Conservation (phyloP, 2,329 filamentous ascomycete genomes). For the Fusarium sp. region DNA sequence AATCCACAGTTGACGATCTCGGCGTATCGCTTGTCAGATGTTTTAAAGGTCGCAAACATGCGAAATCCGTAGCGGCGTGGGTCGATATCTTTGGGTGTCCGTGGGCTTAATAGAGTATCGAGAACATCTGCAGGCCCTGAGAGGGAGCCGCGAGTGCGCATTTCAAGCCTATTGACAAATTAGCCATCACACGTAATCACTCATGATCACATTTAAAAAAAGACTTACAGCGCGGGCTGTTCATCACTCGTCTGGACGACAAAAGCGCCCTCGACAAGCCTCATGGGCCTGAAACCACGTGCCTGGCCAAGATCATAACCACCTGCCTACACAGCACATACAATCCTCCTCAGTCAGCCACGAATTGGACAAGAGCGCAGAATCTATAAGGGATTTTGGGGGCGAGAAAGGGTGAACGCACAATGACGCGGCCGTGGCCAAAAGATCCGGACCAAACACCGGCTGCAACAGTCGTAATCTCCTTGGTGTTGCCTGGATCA, state of each 20-base stretch:
- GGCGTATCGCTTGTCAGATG: conserved; percentile 60
- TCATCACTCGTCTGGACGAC: conserved; percentile 61
- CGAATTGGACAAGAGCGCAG: conserved; percentile 15
- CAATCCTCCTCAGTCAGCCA: conserved; percentile 41
- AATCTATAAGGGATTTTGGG: not conserved
- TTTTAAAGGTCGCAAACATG: conserved; percentile 62
- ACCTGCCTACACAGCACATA: conserved; percentile 49
- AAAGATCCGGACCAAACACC: conserved; percentile 62
- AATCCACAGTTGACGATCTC: conserved; percentile 62
- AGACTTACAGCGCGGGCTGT: conserved; percentile 57
- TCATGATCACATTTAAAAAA: not conserved
- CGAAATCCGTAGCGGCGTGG: conserved; percentile 60
- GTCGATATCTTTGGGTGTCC: conserved; percentile 54
- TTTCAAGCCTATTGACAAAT: conserved; percentile 50
- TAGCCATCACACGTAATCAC: not conserved
- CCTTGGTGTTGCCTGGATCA: conserved; percentile 57
- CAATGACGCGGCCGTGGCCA: conserved; percentile 60
- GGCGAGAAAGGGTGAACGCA: conserved; percentile 46
- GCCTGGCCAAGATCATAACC: conserved; percentile 57
- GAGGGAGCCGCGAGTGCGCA: conserved; percentile 60
- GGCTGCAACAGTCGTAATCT: conserved; percentile 61
- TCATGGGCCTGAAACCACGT: conserved; percentile 55
- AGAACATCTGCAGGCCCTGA: conserved; percentile 59
- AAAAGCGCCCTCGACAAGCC: conserved; percentile 61
- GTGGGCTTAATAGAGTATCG: conserved; percentile 54